Conservation (phyloP, 164 flowering plant genomes). For the Litsea cubeba region DNA sequence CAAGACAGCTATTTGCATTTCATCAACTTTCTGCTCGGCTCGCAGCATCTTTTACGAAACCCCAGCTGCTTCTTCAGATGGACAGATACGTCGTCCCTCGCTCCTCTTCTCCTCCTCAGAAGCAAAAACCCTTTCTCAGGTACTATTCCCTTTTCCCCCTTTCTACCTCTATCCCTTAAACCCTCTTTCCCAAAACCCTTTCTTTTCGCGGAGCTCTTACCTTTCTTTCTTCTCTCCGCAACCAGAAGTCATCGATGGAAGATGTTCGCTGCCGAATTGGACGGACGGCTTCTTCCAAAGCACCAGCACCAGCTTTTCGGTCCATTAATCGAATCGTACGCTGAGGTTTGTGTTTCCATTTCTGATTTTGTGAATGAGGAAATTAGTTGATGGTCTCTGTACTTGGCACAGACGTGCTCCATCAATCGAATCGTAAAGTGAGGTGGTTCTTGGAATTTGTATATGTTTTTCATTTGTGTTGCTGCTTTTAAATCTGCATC, state of each 20-base stretch:
- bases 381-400: background rate
- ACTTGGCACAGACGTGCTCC: background rate
- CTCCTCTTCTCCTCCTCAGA: conserved; percentile 3
- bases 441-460: background rate
- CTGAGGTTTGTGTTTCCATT: conserved; percentile 1
- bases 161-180: too few relatives aligned
- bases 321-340: conserved; percentile 4
- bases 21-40: background rate
- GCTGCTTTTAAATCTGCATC: too few relatives aligned
- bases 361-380: background rate
- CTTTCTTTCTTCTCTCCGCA: background rate
- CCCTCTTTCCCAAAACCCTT: too few relatives aligned
- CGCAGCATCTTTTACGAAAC: too few relatives aligned
- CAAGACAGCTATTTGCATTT: background rate
- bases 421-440: too few relatives aligned
- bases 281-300: conserved; percentile 6
- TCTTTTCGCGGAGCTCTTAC: background rate
- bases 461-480: too few relatives aligned
- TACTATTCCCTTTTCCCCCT: background rate
- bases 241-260: conserved; percentile 6
- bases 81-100: conserved; percentile 7
- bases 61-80: background rate
- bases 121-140: conserved; percentile 7
- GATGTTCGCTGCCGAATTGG: conserved; percentile 2
- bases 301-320: conserved; percentile 2